Evolutionary conservation across 2,329 filamentous ascomycete species (phyloP).

Genomic region (Phialophora chinensis): DNA sequence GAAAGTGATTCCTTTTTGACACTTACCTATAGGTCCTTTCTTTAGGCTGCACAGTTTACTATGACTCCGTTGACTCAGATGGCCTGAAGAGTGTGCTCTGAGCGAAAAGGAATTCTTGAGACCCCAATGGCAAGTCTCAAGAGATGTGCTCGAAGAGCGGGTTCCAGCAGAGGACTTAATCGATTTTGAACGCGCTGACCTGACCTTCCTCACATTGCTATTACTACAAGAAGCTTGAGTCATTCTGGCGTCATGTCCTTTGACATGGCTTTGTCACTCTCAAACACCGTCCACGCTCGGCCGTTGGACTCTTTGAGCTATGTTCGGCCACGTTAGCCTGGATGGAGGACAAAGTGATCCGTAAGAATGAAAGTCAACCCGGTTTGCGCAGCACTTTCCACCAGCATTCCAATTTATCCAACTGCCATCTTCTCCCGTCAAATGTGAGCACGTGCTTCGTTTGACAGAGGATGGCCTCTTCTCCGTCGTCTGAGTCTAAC

Average conservation of each 20-base stretch:
- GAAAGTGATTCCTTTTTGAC: neutral
- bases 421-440: constrained; percentile 5
- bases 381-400: neutral
- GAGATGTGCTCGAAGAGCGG: neutral
- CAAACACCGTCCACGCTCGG: neutral
- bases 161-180: neutral
- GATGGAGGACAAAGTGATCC: constrained; percentile 6
- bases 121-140: neutral
- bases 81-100: neutral
- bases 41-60: neutral
- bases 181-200: neutral
- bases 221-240: neutral
- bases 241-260: neutral
- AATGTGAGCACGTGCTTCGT: neutral
- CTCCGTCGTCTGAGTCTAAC: constrained; percentile 19
- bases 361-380: constrained; percentile 8
- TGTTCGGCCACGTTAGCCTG: neutral
- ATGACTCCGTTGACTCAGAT: neutral
- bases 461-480: neutral
- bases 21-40: neutral
- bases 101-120: neutral
- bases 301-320: neutral
- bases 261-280: neutral
- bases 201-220: constrained; percentile 37
- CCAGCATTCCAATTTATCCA: neutral